Evolutionary conservation across 208 protist genomes (phyloP), one percentile per base, ranked within the genome.

Genomic region (Leishmania major): DNA sequence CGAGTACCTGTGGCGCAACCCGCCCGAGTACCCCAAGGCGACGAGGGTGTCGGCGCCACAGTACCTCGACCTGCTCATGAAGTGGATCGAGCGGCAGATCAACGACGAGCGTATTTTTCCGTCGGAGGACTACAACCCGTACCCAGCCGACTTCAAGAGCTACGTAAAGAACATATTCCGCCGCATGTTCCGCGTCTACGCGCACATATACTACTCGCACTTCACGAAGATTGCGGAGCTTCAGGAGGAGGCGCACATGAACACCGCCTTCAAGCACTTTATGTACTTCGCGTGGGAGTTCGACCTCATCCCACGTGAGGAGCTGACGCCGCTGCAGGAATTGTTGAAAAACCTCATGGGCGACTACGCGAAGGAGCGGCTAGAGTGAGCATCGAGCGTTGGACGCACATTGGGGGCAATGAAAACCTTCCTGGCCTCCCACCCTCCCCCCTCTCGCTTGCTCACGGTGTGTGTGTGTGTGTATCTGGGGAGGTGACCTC

Each of bases 171-270:
- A 96, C 62, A 99, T 99, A 25, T 99, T 99, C 88, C 98, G 98
- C 69, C 87, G 99, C 43, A 91, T 99, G 25, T 99, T 99, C 87
- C 92, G 99, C 55, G 98, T 99, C 1, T 99, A 99, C 87, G 99
- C 98, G 22, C 99, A 99, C 81, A 99, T 99, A 64, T 99, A 99
- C 87, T 97, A 99, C 90, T 95, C 92, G n/a, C 99, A 99, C 86
- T 99, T 99, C 81, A 82, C 93, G 47, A 96, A 99, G 78, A 98
- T 99, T 51, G 88, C 95, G 1, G 90, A 91, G 53, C 88, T 99
- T 47, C 95, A 96, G 80, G 98, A 99, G 83, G 98, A 99, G 87
- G 98, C 98, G 17, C 99, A 99, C 85, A 86, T 99, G 35, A 99
- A 99, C 88, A 99, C 99, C 15, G 98, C 95, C 59, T 98, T 99